Evolutionary conservation across 495 filamentous ascomycete genomes (phyloP).

Genomic region (Oleoguttula mirabilis): DNA sequence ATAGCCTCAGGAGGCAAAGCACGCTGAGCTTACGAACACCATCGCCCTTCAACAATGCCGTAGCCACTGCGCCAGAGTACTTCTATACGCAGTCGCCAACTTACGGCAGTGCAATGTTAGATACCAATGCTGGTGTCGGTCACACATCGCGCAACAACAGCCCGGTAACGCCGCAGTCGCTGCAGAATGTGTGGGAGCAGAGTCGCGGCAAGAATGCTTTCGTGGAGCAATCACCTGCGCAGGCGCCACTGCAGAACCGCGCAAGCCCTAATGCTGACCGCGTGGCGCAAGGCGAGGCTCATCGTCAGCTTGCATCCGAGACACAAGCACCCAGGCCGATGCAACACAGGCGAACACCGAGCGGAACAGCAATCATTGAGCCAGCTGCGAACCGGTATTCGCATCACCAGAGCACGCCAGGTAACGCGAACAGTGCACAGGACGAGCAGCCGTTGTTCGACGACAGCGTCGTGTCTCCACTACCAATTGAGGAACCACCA

Average conservation of each 20-base stretch:
- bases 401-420: too few species aligned
- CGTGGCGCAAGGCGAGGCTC: too few species aligned
- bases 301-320: neutral
- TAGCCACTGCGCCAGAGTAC: conserved; percentile 31
- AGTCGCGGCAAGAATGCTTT: conserved; percentile 15
- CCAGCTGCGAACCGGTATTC: conserved; percentile 15
- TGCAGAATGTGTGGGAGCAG: conserved; percentile 1
- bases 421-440: too few species aligned
- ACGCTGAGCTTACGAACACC: conserved; percentile 72
- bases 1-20: conserved; percentile 71
- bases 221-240: conserved; percentile 16
- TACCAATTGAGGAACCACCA: neutral
- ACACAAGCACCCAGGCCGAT: neutral
- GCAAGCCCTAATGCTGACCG: too few species aligned
- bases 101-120: conserved; percentile 17
- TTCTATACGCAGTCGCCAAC: conserved; percentile 16
- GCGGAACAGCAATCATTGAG: conserved; percentile 12
- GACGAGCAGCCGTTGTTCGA: too few species aligned
- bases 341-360: conserved; percentile 15
- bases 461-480: neutral
- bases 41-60: conserved; percentile 72
- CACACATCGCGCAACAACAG: conserved; percentile 4
- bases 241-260: too few species aligned
- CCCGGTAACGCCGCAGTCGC: conserved; percentile 2
- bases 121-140: conserved; percentile 30